A percentile compares a stretch with the other conserved stretches of the same genome.
Evolutionary conservation across 179 eudicot genomes (phyloP).

Genomic region (Beta lomatogona): DNA sequence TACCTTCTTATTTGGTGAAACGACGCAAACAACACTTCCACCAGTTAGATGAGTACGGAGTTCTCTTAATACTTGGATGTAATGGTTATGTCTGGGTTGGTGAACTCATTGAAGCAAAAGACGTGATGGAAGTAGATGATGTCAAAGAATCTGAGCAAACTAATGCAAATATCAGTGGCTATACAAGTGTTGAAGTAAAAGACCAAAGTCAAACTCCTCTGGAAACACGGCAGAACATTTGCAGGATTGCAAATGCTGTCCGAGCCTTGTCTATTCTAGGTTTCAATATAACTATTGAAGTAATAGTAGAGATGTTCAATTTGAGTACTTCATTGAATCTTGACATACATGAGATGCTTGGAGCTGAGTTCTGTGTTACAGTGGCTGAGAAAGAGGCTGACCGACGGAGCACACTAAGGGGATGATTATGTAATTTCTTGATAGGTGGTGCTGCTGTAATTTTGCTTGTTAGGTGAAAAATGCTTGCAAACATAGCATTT

Average conservation of each 20-base stretch:
- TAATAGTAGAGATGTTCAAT: constrained; percentile 51
- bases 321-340: constrained; percentile 56
- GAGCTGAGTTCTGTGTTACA: constrained; percentile 75
- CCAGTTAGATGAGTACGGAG: constrained; percentile 62
- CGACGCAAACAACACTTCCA: constrained; percentile 90
- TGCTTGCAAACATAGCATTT: background rate
- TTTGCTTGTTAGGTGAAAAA: background rate
- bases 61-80: constrained; percentile 77
- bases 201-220: constrained; percentile 52
- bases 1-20: constrained; percentile 79
- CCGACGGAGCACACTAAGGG: constrained; percentile 45
- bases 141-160: constrained; percentile 41
- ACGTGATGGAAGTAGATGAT: constrained; percentile 59
- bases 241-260: constrained; percentile 81
- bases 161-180: constrained; percentile 22
- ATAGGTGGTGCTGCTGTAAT: background rate
- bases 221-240: constrained; percentile 68
- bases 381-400: constrained; percentile 85
- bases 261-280: constrained; percentile 70
- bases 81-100: constrained; percentile 95
- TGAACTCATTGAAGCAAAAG: constrained; percentile 61
- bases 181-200: constrained; percentile 32
- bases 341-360: constrained; percentile 84
- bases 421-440: constrained; percentile 2
- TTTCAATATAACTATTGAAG: constrained; percentile 64